These are phyloP conservation scores for Clavispora fructus DNA, from an alignment of 805 yeast species.

Conservation along the genomic window DNA sequence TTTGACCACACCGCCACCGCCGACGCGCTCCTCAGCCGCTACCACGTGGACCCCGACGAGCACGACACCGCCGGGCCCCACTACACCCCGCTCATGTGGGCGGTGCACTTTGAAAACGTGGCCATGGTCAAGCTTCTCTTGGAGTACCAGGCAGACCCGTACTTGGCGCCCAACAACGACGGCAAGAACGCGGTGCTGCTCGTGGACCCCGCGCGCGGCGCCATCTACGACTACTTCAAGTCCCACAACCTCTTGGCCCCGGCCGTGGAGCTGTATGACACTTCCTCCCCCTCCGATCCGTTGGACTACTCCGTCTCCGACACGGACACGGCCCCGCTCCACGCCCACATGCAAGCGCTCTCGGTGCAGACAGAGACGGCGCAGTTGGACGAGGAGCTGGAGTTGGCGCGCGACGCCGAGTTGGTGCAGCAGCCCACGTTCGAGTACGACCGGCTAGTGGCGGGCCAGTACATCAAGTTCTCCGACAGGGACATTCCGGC, in stretches of 20 bases:
- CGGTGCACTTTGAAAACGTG: constrained; percentile 56
- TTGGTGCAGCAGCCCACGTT: constrained; percentile 36
- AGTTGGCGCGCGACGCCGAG: constrained; percentile 23
- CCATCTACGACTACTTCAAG: constrained; percentile 54
- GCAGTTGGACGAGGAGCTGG: constrained; percentile 22
- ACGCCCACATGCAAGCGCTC: constrained; percentile 30
- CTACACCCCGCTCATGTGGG: constrained; percentile 84
- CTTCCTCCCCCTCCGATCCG: constrained; percentile 7
- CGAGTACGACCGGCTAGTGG: constrained; percentile 50
- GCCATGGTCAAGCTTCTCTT: constrained; percentile 53
- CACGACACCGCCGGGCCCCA: constrained; percentile 43
- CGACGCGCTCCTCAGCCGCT: constrained; percentile 39
- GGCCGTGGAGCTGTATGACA: constrained; percentile 9
- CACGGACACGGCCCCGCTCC: constrained; percentile 28
- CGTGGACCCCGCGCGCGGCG: constrained; percentile 46
- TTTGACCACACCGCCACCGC: constrained; percentile 45
- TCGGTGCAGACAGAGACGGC: constrained; percentile 16
- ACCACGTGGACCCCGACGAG: constrained; percentile 44
- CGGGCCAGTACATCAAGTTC: constrained; percentile 58
- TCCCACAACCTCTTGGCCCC: constrained; percentile 38
- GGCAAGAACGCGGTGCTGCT: constrained; percentile 53
- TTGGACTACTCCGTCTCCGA: no score
- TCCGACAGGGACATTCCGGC: constrained; percentile 52
- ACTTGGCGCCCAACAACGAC: constrained; percentile 27
- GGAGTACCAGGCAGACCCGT: constrained; percentile 60